phyloP scores from a whole-genome alignment of 31 red algal species.

The Asparagopsis taxiformis region DNA sequence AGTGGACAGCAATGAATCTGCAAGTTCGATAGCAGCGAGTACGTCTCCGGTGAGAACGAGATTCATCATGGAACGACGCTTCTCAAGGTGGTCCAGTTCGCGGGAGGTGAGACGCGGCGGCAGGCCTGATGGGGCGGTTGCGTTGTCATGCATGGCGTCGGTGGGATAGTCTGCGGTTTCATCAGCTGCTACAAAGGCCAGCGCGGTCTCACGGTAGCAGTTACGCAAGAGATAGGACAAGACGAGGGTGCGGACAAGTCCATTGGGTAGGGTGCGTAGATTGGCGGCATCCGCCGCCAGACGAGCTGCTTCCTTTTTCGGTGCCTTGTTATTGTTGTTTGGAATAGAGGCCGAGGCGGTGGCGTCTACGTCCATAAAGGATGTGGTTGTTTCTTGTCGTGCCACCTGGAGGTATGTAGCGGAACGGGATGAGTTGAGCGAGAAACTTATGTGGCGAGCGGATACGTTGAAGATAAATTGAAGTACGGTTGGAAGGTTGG shows the following conservation, averaged over 20 bases:
- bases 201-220: conserved; percentile 35
- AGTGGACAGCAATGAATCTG: conserved; percentile 3
- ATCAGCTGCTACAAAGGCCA: conserved; percentile 31
- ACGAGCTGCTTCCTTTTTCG: conserved; percentile 1
- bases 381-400: too few relatives aligned
- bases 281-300: neutral
- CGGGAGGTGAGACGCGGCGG: neutral
- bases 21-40: neutral
- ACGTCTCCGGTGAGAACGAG: conserved; percentile 11
- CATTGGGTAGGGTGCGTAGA: neutral
- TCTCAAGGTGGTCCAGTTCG: neutral
- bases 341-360: too few relatives aligned
- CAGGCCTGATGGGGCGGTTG: neutral
- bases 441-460: too few relatives aligned
- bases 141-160: neutral
- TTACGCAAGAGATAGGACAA: conserved; percentile 50
- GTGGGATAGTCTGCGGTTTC: neutral
- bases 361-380: too few relatives aligned
- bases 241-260: conserved; percentile 15
- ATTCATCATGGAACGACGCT: conserved; percentile 20
- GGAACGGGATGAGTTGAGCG: too few relatives aligned
- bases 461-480: too few relatives aligned
- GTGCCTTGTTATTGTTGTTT: neutral
- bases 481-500: too few relatives aligned
- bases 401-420: too few relatives aligned